Percentiles rank a stretch among this genome's conserved stretches.
These are phyloP conservation scores for Chrysoporthe deuterocubensis DNA, from an alignment of 2,329 filamentous ascomycete species.

Conservation along the genomic window DNA sequence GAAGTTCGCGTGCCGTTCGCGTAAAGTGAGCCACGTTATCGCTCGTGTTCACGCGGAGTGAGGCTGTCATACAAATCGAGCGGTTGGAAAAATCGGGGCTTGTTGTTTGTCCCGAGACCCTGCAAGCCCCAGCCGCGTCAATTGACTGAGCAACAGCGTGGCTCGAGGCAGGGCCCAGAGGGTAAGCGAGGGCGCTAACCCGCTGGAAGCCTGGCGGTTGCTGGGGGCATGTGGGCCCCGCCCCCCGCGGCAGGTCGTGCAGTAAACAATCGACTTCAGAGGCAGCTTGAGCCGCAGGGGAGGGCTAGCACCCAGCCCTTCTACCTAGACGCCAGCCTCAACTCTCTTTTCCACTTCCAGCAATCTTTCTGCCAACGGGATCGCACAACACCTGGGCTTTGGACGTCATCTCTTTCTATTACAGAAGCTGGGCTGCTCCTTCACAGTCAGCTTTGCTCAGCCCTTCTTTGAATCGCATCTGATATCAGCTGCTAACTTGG, in stretches of 20 bases:
- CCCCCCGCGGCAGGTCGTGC: conserved; percentile 13
- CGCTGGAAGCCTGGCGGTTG: conserved; percentile 26
- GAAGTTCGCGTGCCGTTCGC: conserved; percentile 25
- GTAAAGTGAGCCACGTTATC: conserved; percentile 27
- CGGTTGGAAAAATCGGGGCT: conserved; percentile 19
- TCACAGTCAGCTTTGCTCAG: conserved; percentile 9
- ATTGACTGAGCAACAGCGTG: conserved; percentile 23
- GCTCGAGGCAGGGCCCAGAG: neutral
- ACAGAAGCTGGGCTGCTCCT: conserved; percentile 15
- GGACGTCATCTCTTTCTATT: conserved; percentile 1
- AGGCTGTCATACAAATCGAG: conserved; percentile 14
- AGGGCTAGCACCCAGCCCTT: neutral
- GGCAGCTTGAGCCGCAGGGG: conserved; percentile 12
- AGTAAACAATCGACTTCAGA: conserved; percentile 25
- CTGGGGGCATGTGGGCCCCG: conserved; percentile 20
- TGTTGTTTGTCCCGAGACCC: conserved; percentile 22
- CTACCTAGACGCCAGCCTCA: conserved; percentile 1
- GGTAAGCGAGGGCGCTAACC: neutral
- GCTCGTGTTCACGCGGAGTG: neutral
- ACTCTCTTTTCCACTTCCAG: neutral
- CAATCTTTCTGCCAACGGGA: neutral
- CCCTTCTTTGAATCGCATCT: conserved; percentile 6
- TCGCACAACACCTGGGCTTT: conserved; percentile 9
- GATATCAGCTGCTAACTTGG: neutral
- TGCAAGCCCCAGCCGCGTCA: conserved; percentile 6